Percentiles rank a stretch among this genome's conserved stretches.
Conservation (phyloP, 192 early-diverging fungal species). For the Lobosporangium transversale region DNA sequence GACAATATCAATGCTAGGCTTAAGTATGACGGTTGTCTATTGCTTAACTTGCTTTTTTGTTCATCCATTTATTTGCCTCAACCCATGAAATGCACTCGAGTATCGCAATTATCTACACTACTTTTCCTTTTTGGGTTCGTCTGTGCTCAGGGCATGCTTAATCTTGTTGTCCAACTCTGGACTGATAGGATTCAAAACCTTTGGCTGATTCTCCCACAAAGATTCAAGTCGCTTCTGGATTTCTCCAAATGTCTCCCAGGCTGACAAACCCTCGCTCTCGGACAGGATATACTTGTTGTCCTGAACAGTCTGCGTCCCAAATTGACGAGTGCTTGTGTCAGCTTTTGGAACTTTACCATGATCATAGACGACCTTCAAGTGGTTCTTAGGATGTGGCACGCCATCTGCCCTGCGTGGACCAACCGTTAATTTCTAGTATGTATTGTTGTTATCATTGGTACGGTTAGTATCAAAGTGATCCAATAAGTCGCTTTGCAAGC, state of each 20-base stretch:
- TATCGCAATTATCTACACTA: neutral
- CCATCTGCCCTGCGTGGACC: conserved; percentile 34
- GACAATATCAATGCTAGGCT: too few species aligned
- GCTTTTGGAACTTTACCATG: conserved; percentile 55
- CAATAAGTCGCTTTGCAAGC: too few species aligned
- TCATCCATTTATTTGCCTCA: too few species aligned
- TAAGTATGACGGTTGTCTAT: too few species aligned
- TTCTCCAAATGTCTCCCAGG: conserved; percentile 71
- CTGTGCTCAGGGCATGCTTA: conserved; percentile 1
- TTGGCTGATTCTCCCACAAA: conserved; percentile 69
- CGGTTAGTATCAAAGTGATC: too few species aligned
- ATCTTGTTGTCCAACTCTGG: conserved; percentile 43
- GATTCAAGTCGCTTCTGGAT: conserved; percentile 63
- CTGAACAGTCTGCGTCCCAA: neutral
- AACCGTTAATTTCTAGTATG: neutral
- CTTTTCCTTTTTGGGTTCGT: conserved; percentile 8
- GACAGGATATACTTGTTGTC: neutral
- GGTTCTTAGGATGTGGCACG: conserved; percentile 47
- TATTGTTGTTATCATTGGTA: too few species aligned
- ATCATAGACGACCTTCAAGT: conserved; percentile 73
- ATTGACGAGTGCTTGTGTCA: neutral
- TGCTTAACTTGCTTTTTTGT: too few species aligned
- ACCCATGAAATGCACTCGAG: too few species aligned
- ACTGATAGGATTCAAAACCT: conserved; percentile 49
- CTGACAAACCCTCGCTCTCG: conserved; percentile 3